Evolutionary conservation across 2,329 filamentous ascomycete species (phyloP).

Genomic region (Ophiostoma triangulosporum): DNA sequence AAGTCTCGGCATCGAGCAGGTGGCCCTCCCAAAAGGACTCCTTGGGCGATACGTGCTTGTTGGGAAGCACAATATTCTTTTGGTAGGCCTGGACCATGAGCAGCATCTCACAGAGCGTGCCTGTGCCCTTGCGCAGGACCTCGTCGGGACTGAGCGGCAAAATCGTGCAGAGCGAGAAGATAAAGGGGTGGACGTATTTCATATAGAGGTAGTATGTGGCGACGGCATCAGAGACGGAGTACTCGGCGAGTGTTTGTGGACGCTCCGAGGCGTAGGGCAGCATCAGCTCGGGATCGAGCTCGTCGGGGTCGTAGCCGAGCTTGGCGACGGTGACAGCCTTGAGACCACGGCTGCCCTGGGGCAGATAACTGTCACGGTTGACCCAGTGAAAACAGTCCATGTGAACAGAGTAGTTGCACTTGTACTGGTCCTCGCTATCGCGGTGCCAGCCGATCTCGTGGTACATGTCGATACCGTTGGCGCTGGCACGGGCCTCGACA

Average conservation of each 20-base stretch:
- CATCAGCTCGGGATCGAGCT: slow-evolving; percentile 96
- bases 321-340: slow-evolving; percentile 98
- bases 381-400: slow-evolving; percentile 99
- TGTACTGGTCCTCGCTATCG: slow-evolving; percentile 90
- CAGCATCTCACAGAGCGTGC: slow-evolving; percentile 98
- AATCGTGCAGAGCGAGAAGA: slow-evolving; percentile 97
- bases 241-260: slow-evolving; percentile 89
- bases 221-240: slow-evolving; percentile 97
- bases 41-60: slow-evolving; percentile 84
- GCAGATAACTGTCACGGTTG: slow-evolving; percentile 93
- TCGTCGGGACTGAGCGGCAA: slow-evolving; percentile 87
- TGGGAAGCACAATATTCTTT: slow-evolving; percentile 81
- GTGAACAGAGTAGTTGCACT: slow-evolving; percentile 89
- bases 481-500: slow-evolving; percentile 81
- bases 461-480: slow-evolving; percentile 98
- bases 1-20: slow-evolving; percentile 90
- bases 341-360: slow-evolving; percentile 89
- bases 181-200: slow-evolving; percentile 99
- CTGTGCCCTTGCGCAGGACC: slow-evolving; percentile 85
- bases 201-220: slow-evolving; percentile 99
- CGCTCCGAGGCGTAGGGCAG: slow-evolving; percentile 79
- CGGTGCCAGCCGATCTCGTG: slow-evolving; percentile 94
- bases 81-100: slow-evolving; percentile 97
- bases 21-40: slow-evolving; percentile 97
- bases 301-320: slow-evolving; percentile 94